Conservation (phyloP, 768 basidiomycete species). For the Scleroderma citrinum region DNA sequence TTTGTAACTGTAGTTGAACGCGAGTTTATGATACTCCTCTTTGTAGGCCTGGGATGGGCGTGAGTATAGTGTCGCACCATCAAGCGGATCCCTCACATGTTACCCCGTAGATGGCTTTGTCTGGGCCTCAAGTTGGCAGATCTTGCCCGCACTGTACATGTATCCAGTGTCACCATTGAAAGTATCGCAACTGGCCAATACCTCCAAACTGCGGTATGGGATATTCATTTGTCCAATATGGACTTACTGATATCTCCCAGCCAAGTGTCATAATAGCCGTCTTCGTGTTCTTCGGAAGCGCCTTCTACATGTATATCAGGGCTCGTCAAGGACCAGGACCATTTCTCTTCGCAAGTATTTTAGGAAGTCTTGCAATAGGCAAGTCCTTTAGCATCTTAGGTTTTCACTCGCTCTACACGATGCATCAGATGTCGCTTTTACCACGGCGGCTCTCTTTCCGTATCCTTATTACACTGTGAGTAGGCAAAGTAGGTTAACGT, state of each 20-base stretch:
- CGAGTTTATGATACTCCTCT: slow-evolving; percentile 48
- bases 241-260: slow-evolving; percentile 20
- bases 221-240: not conserved
- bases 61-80: slow-evolving; percentile 28
- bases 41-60: slow-evolving; percentile 54
- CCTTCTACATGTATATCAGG: slow-evolving; percentile 53
- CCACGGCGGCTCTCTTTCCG: slow-evolving; percentile 55
- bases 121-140: slow-evolving; percentile 60
- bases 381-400: slow-evolving; percentile 6
- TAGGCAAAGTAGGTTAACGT: not conserved
- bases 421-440: slow-evolving; percentile 49
- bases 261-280: slow-evolving; percentile 54
- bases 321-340: slow-evolving; percentile 60
- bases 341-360: slow-evolving; percentile 47
- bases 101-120: slow-evolving; percentile 50
- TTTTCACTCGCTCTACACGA: not conserved
- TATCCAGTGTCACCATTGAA: slow-evolving; percentile 31
- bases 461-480: slow-evolving; percentile 54
- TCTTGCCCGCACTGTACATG: slow-evolving; percentile 43
- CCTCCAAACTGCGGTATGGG: slow-evolving; percentile 43
- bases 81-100: not conserved
- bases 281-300: slow-evolving; percentile 59
- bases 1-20: slow-evolving; percentile 66
- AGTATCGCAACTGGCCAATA: slow-evolving; percentile 47
- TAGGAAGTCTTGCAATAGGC: slow-evolving; percentile 60